phyloP scores from a whole-genome alignment of 805 yeast genomes.

The Kodamaea kaohsiungensis region DNA sequence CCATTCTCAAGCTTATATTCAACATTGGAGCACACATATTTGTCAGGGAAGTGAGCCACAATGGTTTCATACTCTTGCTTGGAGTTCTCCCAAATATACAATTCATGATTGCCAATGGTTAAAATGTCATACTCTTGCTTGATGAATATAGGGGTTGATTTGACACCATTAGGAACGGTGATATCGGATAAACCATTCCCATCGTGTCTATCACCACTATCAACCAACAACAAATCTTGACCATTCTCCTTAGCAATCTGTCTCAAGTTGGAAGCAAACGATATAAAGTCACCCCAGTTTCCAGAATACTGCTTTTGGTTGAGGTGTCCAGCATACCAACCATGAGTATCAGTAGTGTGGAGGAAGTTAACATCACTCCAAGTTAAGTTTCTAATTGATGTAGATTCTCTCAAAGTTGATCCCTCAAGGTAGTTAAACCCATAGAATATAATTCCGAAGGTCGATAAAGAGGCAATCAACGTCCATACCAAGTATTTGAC shows the following conservation, averaged over 20 bases:
- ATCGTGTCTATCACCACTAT: constrained; percentile 92
- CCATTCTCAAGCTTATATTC: constrained; percentile 50
- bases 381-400: constrained; percentile 44
- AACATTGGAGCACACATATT: constrained; percentile 73
- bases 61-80: constrained; percentile 62
- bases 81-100: constrained; percentile 68
- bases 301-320: constrained; percentile 76
- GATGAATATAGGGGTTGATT: constrained; percentile 63
- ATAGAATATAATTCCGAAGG: neutral
- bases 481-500: neutral
- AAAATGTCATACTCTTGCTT: constrained; percentile 71
- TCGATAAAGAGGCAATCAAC: neutral
- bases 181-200: constrained; percentile 90
- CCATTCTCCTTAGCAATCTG: constrained; percentile 42
- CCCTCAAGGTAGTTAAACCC: neutral
- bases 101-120: constrained; percentile 90
- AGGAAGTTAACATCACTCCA: constrained; percentile 80
- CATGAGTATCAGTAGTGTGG: constrained; percentile 97
- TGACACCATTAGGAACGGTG: constrained; percentile 67
- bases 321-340: constrained; percentile 91
- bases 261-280: constrained; percentile 59
- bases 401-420: neutral
- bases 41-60: constrained; percentile 58
- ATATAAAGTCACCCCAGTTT: constrained; percentile 89
- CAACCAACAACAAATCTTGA: constrained; percentile 72